A percentile compares a stretch with the other conserved stretches of the same genome.
Evolutionary conservation across 169 alveolate species (phyloP).

Genomic region (Neospora caninum): DNA sequence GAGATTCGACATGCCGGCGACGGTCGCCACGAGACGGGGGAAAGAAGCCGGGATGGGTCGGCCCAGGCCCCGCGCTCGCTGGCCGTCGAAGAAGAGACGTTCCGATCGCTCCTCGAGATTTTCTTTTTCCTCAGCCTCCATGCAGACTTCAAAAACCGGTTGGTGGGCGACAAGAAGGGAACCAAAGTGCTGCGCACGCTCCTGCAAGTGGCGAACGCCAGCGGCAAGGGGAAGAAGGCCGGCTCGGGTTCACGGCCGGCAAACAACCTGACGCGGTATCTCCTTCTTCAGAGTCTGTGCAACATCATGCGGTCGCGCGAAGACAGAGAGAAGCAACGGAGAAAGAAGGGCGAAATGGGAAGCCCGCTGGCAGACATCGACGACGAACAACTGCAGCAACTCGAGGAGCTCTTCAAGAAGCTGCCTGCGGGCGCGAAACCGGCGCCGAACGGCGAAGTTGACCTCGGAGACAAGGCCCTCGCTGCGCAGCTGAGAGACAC

Average conservation of each 20-base stretch:
- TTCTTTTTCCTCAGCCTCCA: slow-evolving; percentile 53
- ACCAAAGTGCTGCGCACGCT: slow-evolving; percentile 6
- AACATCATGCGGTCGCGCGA: slow-evolving; percentile 54
- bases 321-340: slow-evolving; percentile 5
- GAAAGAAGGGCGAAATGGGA: slow-evolving; percentile 5
- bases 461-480: slow-evolving; percentile 31
- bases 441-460: slow-evolving; percentile 43
- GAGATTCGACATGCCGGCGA: background rate
- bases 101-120: background rate
- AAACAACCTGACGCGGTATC: slow-evolving; percentile 39
- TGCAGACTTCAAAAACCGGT: slow-evolving; percentile 26
- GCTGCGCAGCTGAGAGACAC: background rate
- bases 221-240: background rate
- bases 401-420: slow-evolving; percentile 39
- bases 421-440: slow-evolving; percentile 55
- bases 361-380: slow-evolving; percentile 41
- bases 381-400: slow-evolving; percentile 40
- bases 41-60: background rate
- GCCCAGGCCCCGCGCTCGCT: no score
- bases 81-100: slow-evolving; percentile 15
- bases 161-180: slow-evolving; percentile 11
- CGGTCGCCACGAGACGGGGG: background rate
- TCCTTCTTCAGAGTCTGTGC: slow-evolving; percentile 54
- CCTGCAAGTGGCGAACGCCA: background rate
- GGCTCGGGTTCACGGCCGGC: background rate